Evolutionary conservation across 2,329 filamentous ascomycete species (phyloP).

Genomic region (Cryphonectria parasitica): DNA sequence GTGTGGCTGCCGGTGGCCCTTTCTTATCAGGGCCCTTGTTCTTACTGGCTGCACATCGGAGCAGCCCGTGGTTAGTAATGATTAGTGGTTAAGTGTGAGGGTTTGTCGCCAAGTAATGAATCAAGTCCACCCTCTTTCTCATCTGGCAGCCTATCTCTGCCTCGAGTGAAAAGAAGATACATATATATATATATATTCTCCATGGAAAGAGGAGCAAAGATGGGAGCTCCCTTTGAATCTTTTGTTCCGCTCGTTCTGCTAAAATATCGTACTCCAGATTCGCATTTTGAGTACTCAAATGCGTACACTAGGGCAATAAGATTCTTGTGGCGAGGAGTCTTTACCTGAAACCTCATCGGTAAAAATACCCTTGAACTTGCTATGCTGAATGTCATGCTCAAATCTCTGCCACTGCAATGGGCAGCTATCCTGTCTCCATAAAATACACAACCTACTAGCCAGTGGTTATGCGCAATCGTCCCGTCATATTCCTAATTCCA

Average conservation of each 20-base stretch:
- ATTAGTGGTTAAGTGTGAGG: neutral
- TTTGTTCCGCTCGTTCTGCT: no score
- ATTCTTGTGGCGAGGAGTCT: neutral
- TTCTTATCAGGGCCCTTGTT: conserved; percentile 2
- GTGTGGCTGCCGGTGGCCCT: conserved; percentile 4
- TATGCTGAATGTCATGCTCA: neutral
- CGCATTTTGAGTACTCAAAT: neutral
- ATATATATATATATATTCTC: no score
- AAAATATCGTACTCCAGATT: neutral
- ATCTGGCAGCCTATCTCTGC: neutral
- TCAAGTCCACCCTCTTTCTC: neutral
- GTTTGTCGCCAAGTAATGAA: neutral
- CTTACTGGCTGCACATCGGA: neutral
- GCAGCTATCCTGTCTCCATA: neutral
- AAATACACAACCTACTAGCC: neutral
- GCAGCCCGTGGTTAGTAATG: neutral
- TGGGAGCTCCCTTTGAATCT: no score
- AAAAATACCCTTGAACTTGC: neutral
- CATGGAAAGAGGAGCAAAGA: no score
- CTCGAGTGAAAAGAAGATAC: neutral
- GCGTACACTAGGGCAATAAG: no score
- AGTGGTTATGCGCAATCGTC: neutral
- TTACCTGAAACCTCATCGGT: neutral
- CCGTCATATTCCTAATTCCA: neutral
- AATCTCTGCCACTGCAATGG: neutral